These are phyloP conservation scores for Brassica napus DNA, from an alignment of 345 rosid genomes.

Conservation along the genomic window Da-Ae NC_063436.1:16110001-16110500, in stretches of 20 bases:
- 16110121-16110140: background rate
- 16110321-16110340: background rate
- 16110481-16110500: conserved; percentile 33
- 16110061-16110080: too few species aligned
- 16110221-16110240: background rate
- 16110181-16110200: background rate
- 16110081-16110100: too few species aligned
- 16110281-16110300: background rate
- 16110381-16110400: conserved; percentile 39
- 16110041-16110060: background rate
- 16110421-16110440: conserved; percentile 37
- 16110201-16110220: background rate
- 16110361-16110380: conserved; percentile 37
- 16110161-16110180: background rate
- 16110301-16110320: background rate
- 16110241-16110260: background rate
- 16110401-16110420: conserved; percentile 19
- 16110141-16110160: background rate
- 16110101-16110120: background rate
- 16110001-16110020: background rate
- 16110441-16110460: conserved; percentile 5
- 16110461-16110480: background rate
- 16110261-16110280: background rate
- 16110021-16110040: background rate
- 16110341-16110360: background rate